phyloP scores from a whole-genome alignment of 2,329 filamentous ascomycete genomes.

The Dactylellina cionopaga region DNA sequence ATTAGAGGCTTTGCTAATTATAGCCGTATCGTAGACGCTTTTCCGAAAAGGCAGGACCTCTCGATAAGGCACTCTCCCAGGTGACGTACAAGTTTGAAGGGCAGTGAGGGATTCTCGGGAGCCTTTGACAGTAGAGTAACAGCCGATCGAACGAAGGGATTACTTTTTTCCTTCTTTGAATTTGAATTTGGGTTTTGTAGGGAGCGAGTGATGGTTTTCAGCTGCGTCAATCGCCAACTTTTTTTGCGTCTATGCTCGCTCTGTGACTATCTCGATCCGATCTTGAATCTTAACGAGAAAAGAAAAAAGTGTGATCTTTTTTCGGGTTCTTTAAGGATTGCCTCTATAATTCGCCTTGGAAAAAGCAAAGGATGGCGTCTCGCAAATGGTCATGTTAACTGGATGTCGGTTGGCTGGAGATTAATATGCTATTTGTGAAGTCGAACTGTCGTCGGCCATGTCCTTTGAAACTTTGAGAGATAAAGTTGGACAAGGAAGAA shows the following conservation, averaged over 20 bases:
- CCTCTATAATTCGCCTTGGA: constrained; percentile 50
- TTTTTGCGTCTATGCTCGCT: constrained; percentile 14
- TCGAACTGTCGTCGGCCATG: constrained; percentile 37
- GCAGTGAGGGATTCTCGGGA: too few species aligned
- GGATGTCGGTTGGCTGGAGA: not conserved
- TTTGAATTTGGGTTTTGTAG: too few species aligned
- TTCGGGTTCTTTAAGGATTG: constrained; percentile 39
- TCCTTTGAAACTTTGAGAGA: not conserved
- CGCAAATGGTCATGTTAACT: constrained; percentile 44
- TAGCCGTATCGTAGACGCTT: constrained; percentile 11
- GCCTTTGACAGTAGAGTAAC: too few species aligned
- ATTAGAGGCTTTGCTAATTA: constrained; percentile 7
- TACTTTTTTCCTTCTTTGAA: too few species aligned
- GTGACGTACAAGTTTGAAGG: constrained; percentile 13
- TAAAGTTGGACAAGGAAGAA: not conserved
- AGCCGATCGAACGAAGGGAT: too few species aligned
- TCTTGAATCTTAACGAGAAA: too few species aligned
- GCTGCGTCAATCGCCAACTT: constrained; percentile 14
- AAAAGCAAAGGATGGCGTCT: constrained; percentile 50
- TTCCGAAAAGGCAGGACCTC: too few species aligned
- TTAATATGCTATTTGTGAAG: not conserved
- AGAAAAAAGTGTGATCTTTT: not conserved
- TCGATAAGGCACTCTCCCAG: too few species aligned
- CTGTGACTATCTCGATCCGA: not conserved
- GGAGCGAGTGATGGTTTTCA: not conserved